phyloP scores from a whole-genome alignment of 1,139 yeast genomes.

The Pichia sp. region DNA sequence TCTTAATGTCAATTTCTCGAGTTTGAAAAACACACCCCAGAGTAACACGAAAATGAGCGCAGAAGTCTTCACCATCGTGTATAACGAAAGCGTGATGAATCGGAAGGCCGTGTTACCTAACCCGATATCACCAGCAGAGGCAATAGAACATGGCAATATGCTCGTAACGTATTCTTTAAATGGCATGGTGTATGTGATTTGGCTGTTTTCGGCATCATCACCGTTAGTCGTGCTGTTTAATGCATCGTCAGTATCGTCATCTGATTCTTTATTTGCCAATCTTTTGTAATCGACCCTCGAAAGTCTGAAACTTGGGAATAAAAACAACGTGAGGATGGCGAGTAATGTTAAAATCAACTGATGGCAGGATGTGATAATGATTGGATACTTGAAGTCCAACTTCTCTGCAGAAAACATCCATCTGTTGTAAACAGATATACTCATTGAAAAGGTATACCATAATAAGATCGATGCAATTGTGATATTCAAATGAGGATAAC shows the following conservation, averaged over 20 bases:
- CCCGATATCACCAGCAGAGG: slow-evolving; percentile 94
- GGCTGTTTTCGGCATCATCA: slow-evolving; percentile 1
- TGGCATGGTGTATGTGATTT: slow-evolving; percentile 18
- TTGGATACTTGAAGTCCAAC: slow-evolving; percentile 77
- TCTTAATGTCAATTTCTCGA: slow-evolving; percentile 70
- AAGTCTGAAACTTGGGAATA: slow-evolving; percentile 48
- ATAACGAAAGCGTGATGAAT: slow-evolving; percentile 75
- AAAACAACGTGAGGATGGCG: slow-evolving; percentile 43
- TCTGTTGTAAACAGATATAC: slow-evolving; percentile 88
- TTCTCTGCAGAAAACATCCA: slow-evolving; percentile 93
- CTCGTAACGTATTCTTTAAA: slow-evolving; percentile 43
- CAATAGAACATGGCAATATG: slow-evolving; percentile 81
- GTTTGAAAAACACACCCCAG: slow-evolving; percentile 76
- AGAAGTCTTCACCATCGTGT: slow-evolving; percentile 91
- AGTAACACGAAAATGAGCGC: slow-evolving; percentile 83
- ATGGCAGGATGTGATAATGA: slow-evolving; percentile 80
- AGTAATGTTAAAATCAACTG: slow-evolving; percentile 66
- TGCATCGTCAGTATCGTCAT: background rate
- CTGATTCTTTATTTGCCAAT: background rate
- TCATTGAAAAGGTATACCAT: slow-evolving; percentile 60
- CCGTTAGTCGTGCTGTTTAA: too few relatives aligned
- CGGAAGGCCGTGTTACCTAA: slow-evolving; percentile 82
- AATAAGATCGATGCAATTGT: slow-evolving; percentile 33
- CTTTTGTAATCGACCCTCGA: slow-evolving; percentile 28
- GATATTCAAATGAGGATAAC: slow-evolving; percentile 29